phyloP scores from a whole-genome alignment of 2,329 filamentous ascomycete genomes.

The Alternaria sp. region DNA sequence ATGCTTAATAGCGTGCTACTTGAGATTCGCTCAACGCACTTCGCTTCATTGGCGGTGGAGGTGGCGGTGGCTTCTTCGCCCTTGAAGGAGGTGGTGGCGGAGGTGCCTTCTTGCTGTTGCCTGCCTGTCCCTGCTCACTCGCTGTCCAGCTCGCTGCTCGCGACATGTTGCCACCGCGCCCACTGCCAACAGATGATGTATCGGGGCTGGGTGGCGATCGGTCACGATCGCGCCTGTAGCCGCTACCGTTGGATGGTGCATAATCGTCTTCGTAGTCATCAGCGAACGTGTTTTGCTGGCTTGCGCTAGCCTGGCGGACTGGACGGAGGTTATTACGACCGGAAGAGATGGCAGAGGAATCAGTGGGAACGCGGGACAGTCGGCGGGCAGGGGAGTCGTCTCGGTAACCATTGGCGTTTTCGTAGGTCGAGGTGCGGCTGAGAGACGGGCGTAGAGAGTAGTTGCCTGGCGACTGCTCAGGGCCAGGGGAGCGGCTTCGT shows the following conservation, averaged over 20 bases:
- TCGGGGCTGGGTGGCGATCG: constrained; percentile 63
- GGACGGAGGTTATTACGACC: constrained; percentile 59
- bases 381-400: constrained; percentile 62
- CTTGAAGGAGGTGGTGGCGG: constrained; percentile 68
- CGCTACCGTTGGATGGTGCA: constrained; percentile 34
- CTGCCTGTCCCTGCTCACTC: constrained; percentile 35
- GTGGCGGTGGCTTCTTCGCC: constrained; percentile 71
- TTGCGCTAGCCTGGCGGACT: constrained; percentile 46
- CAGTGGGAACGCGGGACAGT: constrained; percentile 63
- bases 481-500: constrained; percentile 54
- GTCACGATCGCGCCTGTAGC: constrained; percentile 55
- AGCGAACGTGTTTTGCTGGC: constrained; percentile 44
- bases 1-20: constrained; percentile 47
- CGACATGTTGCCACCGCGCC: constrained; percentile 60
- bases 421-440: constrained; percentile 65
- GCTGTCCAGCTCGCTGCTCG: constrained; percentile 61
- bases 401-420: constrained; percentile 62
- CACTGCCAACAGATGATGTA: constrained; percentile 41
- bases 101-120: constrained; percentile 59
- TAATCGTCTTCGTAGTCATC: constrained; percentile 52
- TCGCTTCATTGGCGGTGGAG: constrained; percentile 70
- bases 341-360: constrained; percentile 60
- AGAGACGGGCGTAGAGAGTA: constrained; percentile 58
- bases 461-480: constrained; percentile 41
- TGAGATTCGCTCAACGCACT: constrained; percentile 57